phyloP scores from a whole-genome alignment of 805 yeast species.

The Nakazawaea populi region DNA sequence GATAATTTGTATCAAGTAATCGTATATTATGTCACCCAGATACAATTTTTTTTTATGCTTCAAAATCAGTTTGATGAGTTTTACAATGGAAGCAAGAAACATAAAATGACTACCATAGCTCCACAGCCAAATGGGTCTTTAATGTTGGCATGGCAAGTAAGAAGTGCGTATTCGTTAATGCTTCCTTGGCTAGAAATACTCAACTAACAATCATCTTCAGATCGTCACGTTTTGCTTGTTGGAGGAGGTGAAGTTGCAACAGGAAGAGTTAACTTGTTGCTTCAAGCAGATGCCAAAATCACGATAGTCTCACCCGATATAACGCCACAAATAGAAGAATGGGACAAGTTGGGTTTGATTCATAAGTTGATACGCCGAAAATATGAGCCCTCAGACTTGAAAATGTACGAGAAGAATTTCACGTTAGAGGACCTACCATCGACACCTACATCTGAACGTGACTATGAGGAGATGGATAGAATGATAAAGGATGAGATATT shows the following conservation, averaged over 20 bases:
- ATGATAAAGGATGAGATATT: conserved; percentile 36
- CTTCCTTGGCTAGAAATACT: background rate
- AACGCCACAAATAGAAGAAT: conserved; percentile 27
- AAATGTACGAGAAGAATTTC: conserved; percentile 35
- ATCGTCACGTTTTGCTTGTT: conserved; percentile 60
- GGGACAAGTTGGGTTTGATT: conserved; percentile 35
- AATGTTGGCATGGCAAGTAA: conserved; percentile 71
- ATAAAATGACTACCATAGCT: conserved; percentile 6
- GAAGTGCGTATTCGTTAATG: conserved; percentile 26
- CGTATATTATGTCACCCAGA: too few relatives aligned
- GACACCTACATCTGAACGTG: conserved; percentile 20
- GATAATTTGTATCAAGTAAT: too few relatives aligned
- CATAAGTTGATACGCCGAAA: conserved; percentile 34
- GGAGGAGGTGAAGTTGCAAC: conserved; percentile 81
- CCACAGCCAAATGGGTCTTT: conserved; percentile 46
- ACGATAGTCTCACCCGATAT: conserved; percentile 52
- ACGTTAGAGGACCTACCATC: conserved; percentile 17
- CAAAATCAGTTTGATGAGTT: background rate
- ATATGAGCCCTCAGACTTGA: conserved; percentile 42
- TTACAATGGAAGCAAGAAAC: background rate
- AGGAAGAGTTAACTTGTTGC: conserved; percentile 58
- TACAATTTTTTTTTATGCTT: background rate
- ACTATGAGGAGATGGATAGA: conserved; percentile 26
- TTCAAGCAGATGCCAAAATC: conserved; percentile 64
- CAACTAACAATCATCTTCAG: conserved; percentile 15